Percentiles rank a stretch among this genome's conserved stretches.
phyloP scores from a whole-genome alignment of 768 basidiomycete genomes.

The Leccinellum albellum region DNA sequence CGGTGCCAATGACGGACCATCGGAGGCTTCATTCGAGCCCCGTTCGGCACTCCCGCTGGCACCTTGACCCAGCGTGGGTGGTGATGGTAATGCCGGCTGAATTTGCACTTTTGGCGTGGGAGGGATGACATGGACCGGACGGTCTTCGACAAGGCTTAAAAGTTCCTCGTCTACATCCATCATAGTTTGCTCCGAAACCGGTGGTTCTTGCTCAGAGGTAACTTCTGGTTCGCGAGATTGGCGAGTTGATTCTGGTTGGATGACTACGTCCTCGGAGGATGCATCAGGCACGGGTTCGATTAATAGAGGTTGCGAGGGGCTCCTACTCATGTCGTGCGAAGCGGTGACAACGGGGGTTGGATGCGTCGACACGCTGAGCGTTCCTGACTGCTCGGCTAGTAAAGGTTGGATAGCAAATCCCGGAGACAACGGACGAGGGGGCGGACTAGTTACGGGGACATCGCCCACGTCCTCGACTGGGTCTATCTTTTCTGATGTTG shows the following conservation, averaged over 20 bases:
- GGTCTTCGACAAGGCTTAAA: conserved; percentile 64
- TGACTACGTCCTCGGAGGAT: neutral
- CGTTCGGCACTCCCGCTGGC: neutral
- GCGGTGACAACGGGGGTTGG: neutral
- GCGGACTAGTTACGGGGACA: neutral
- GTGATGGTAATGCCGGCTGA: neutral
- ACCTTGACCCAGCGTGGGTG: neutral
- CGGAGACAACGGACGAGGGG: neutral
- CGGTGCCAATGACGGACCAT: neutral
- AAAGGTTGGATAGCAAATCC: neutral
- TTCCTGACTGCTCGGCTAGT: neutral
- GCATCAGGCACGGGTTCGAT: neutral
- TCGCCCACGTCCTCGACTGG: neutral
- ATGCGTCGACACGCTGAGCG: neutral
- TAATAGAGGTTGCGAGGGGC: conserved; percentile 15
- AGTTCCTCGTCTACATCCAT: conserved; percentile 59
- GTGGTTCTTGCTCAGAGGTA: conserved; percentile 1
- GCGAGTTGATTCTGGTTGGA: conserved; percentile 3
- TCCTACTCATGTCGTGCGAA: conserved; percentile 6
- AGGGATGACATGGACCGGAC: conserved; percentile 7
- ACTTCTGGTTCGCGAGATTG: conserved; percentile 9
- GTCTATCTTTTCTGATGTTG: neutral
- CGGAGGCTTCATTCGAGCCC: conserved; percentile 1
- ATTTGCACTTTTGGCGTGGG: neutral
- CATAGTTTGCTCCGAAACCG: conserved; percentile 26